A percentile compares a stretch with the other conserved stretches of the same genome.
Conservation (phyloP, 148 eudicot species). For the Rhododendron vialii region DNA sequence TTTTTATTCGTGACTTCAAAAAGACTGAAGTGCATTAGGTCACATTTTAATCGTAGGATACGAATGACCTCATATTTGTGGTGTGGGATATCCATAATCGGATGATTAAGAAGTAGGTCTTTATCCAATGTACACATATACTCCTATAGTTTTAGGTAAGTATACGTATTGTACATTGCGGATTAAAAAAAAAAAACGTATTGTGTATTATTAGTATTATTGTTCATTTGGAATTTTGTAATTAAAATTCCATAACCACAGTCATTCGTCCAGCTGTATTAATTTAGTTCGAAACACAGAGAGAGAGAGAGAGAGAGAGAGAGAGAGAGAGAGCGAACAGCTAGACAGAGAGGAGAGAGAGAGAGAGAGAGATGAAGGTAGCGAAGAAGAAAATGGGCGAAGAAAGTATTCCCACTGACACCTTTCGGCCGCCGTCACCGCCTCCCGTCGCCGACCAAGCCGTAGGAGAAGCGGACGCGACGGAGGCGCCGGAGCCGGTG, state of each 20-base stretch:
- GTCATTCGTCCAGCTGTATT: background rate
- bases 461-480: conserved; percentile 4
- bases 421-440: background rate
- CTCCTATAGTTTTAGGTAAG: too few relatives aligned
- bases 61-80: too few relatives aligned
- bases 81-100: too few relatives aligned
- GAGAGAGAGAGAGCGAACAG: background rate
- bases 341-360: background rate
- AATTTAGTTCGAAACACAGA: background rate
- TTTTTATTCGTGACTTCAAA: too few relatives aligned
- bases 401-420: background rate
- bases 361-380: conserved; percentile 15
- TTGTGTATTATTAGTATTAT: too few relatives aligned
- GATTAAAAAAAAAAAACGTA: too few relatives aligned
- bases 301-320: background rate
- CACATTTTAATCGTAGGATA: too few relatives aligned
- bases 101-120: too few relatives aligned
- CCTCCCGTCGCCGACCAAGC: background rate
- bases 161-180: too few relatives aligned
- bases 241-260: background rate
- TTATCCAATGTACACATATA: too few relatives aligned
- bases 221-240: too few relatives aligned
- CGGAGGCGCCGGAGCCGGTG: conserved; percentile 1
- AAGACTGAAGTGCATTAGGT: too few relatives aligned
- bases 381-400: conserved; percentile 13